Conservation (phyloP, 345 rosid genomes). For the Odontarrhena argentea region DNA sequence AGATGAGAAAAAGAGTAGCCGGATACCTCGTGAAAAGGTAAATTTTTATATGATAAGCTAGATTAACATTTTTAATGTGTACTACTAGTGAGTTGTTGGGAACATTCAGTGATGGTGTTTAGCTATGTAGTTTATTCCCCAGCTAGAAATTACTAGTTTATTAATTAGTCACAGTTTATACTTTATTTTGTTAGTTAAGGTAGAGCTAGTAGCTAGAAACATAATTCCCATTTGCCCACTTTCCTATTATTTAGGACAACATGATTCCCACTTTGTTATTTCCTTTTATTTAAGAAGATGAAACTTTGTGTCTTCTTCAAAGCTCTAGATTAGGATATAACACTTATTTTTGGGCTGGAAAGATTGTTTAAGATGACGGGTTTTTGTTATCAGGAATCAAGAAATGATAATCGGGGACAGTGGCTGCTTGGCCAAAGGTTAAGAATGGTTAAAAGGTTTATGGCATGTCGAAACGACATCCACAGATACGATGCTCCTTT, state of each 20-base stretch:
- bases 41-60: slow-evolving; percentile 5
- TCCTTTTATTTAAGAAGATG: no score
- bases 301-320: no score
- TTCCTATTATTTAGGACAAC: no score
- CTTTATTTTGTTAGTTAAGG: no score
- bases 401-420: slow-evolving; percentile 79
- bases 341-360: background rate
- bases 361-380: background rate
- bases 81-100: background rate
- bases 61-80: background rate
- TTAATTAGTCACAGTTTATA: no score
- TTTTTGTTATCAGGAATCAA: slow-evolving; percentile 63
- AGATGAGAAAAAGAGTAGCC: slow-evolving; percentile 45
- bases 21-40: slow-evolving; percentile 52
- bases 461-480: slow-evolving; percentile 69
- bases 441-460: slow-evolving; percentile 53
- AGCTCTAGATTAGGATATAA: no score
- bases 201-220: no score
- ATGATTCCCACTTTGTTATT: no score
- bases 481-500: slow-evolving; percentile 57
- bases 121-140: background rate
- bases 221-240: no score
- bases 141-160: slow-evolving; percentile 5
- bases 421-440: slow-evolving; percentile 65
- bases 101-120: background rate